These are phyloP conservation scores for Candida ulmi DNA, from an alignment of 805 yeast species.

Conservation along the genomic window DNA sequence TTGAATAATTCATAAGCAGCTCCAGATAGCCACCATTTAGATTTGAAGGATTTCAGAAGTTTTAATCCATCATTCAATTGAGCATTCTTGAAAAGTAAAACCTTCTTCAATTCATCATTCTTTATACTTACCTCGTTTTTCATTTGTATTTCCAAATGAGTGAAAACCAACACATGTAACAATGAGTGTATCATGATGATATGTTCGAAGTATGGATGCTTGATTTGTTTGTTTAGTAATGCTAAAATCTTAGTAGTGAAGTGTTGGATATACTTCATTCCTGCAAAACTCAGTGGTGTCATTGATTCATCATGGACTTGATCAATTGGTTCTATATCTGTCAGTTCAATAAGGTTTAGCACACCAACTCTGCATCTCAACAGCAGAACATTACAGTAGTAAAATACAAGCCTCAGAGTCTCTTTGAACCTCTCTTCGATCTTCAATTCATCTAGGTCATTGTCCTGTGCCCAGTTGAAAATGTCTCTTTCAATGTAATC, in stretches of 20 bases:
- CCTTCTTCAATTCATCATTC: neutral
- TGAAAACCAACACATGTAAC: conserved; percentile 5
- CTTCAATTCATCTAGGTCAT: neutral
- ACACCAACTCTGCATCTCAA: conserved; percentile 8
- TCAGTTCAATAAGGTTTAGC: conserved; percentile 6
- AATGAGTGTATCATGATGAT: conserved; percentile 4
- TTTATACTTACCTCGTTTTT: conserved; percentile 1
- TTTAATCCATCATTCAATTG: conserved; percentile 2
- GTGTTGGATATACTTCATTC: conserved; percentile 3
- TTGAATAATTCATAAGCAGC: conserved; percentile 2
- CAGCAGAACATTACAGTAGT: conserved; percentile 5
- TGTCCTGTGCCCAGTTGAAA: conserved; percentile 2
- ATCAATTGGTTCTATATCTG: neutral
- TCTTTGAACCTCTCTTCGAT: neutral
- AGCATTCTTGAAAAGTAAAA: neutral
- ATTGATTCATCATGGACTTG: neutral
- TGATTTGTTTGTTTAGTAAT: neutral
- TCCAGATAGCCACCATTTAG: conserved; percentile 9
- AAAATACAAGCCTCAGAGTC: conserved; percentile 1
- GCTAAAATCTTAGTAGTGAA: conserved; percentile 2
- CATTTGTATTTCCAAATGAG: conserved; percentile 6
- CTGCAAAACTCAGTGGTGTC: conserved; percentile 5
- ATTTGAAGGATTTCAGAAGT: neutral
- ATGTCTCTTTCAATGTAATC: conserved; percentile 7
- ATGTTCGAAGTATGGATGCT: conserved; percentile 1